A percentile compares a stretch with the other conserved stretches of the same genome.
Evolutionary conservation across 2,329 filamentous ascomycete genomes (phyloP).

Genomic region (Kalmusia sp.): DNA sequence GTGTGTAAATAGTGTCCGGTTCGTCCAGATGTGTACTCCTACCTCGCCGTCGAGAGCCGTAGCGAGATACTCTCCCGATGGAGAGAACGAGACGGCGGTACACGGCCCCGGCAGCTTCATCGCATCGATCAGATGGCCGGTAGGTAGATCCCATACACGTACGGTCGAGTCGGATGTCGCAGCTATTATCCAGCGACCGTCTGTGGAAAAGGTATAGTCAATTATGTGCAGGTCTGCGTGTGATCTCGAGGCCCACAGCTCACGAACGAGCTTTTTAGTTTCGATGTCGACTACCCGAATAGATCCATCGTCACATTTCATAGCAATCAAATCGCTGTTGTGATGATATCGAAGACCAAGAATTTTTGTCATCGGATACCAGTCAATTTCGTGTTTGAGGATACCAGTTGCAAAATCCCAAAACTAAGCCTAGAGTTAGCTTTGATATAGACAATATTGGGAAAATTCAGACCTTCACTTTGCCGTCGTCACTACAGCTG

Average conservation of each 20-base stretch:
- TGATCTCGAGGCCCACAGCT: slow-evolving; percentile 76
- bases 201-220: slow-evolving; percentile 75
- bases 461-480: slow-evolving; percentile 68
- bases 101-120: slow-evolving; percentile 82
- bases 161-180: slow-evolving; percentile 81
- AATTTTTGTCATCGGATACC: slow-evolving; percentile 78
- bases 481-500: slow-evolving; percentile 88
- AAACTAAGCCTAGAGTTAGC: slow-evolving; percentile 60
- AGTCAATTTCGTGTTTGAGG: slow-evolving; percentile 81
- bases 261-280: slow-evolving; percentile 88
- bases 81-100: slow-evolving; percentile 85
- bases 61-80: slow-evolving; percentile 91
- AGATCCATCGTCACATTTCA: slow-evolving; percentile 87
- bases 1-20: slow-evolving; percentile 88
- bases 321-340: slow-evolving; percentile 82
- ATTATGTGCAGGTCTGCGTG: slow-evolving; percentile 39
- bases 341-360: slow-evolving; percentile 81
- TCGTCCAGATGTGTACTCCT: slow-evolving; percentile 96
- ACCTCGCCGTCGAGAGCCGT: slow-evolving; percentile 82
- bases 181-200: slow-evolving; percentile 92
- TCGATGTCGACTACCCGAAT: slow-evolving; percentile 90
- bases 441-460: background rate
- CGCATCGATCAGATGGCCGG: slow-evolving; percentile 92
- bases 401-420: slow-evolving; percentile 92
- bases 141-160: slow-evolving; percentile 93